Base-by-base conservation (phyloP, 495 filamentous ascomycete genomes). In the Entonaema liquescens region DNA sequence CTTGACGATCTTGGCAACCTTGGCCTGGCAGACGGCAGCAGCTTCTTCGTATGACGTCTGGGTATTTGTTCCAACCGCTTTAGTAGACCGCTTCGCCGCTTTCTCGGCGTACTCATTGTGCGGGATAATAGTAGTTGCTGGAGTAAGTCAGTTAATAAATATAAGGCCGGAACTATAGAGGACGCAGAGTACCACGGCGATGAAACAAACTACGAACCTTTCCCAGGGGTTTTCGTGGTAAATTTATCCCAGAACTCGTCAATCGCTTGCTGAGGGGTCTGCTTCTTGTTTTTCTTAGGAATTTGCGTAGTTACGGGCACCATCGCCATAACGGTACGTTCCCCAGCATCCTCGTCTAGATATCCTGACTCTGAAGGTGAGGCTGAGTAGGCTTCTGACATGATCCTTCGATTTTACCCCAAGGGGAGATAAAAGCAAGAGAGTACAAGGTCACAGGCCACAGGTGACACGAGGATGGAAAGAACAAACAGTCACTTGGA, bases 181-280 rank as follows among this genome's bases (percentile, higher is more conserved):
- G 29, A 49, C n/a, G 1, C n/a, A 40, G n/a, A 44, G 36, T 28
- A 23, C 11, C 12, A 59, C 52, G 26, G 44, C 17, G 28, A 17
- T 49, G 50, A 40, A 53, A 19, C 35, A 36, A 21, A 6, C 70
- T 59, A 72, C 71, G 63, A 74, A 78, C 80, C 82, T 79, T 85
- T 84, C 57, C 88, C 87, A 4, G 86, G 88, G 40, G 79, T 75
- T 64, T 88, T 91, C 52, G 87, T 88, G 36, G 83, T 90, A 77
- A 95, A 95, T 59, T 87, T 89, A 38, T 83, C 77, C 93, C 93
- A 97, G 80, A 95, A 95, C 57, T 90, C 87, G 70, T 92, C 89
- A 38, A 96, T 83, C 12, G 81, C 84, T 68, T 88, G 83, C 78
- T 97, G 93, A 9, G 92, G 92, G 17, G 89, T 71, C 70, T 88